Conservation (phyloP, 768 basidiomycete species). For the Tricholoma matsutake region DNA sequence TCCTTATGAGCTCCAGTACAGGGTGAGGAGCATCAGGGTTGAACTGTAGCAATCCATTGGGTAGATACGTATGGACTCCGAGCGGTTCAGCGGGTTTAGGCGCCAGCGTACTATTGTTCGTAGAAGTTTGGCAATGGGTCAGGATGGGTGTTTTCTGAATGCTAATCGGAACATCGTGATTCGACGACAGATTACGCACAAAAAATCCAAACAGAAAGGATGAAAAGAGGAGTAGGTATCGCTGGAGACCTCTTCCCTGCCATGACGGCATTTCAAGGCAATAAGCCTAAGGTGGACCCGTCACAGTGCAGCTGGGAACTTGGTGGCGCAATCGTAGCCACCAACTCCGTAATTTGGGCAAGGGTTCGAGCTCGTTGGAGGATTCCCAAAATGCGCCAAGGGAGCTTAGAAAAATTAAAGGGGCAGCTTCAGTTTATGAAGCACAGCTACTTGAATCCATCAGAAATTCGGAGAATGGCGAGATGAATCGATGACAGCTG, state of each 20-base stretch:
- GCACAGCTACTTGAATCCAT: too few relatives aligned
- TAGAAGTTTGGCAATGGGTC: background rate
- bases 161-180: background rate
- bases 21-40: constrained; percentile 47
- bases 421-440: too few relatives aligned
- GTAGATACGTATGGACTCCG: constrained; percentile 14
- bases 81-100: background rate
- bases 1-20: constrained; percentile 62
- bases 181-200: background rate
- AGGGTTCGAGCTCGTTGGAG: too few relatives aligned
- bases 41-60: constrained; percentile 24
- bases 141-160: background rate
- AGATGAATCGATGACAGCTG: too few relatives aligned
- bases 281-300: background rate
- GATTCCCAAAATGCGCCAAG: too few relatives aligned
- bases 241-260: background rate
- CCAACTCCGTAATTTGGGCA: too few relatives aligned
- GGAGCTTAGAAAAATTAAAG: too few relatives aligned
- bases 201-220: background rate
- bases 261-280: background rate
- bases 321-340: too few relatives aligned
- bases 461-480: too few relatives aligned
- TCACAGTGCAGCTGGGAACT: background rate
- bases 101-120: background rate
- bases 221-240: background rate